Conservation (phyloP, 164 flowering plant species). For the Taxillus chinensis region DNA sequence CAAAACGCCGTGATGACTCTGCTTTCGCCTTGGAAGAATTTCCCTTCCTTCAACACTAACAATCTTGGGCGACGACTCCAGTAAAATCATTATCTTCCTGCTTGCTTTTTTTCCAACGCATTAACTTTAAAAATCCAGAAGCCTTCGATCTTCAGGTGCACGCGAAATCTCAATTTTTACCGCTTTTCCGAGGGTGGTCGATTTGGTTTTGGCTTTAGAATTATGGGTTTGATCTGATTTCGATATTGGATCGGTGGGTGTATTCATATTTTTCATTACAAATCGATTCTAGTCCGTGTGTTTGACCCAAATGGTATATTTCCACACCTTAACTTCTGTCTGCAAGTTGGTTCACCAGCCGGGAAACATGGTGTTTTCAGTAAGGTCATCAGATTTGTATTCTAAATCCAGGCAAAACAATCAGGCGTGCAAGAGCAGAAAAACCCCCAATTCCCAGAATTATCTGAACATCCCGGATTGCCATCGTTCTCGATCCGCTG, state of each 20-base stretch:
- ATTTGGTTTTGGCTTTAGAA: conserved; percentile 12
- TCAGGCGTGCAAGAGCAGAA: conserved; percentile 22
- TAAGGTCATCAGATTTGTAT: conserved; percentile 15
- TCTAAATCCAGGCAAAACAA: conserved; percentile 25
- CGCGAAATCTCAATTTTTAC: not conserved
- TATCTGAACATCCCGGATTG: conserved; percentile 32
- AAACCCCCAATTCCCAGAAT: conserved; percentile 20
- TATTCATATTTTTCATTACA: not conserved
- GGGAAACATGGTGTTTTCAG: conserved; percentile 24
- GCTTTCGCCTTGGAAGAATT: too few relatives aligned
- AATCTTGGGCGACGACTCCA: too few relatives aligned
- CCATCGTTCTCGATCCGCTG: conserved; percentile 47
- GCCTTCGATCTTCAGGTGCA: conserved; percentile 7
- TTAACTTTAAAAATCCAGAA: too few relatives aligned
- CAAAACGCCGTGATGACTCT: too few relatives aligned
- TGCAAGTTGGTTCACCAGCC: conserved; percentile 34
- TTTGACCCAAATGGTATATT: conserved; percentile 34
- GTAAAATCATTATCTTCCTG: too few relatives aligned
- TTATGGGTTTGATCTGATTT: conserved; percentile 15
- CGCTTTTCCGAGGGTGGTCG: conserved; percentile 13
- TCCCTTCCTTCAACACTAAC: too few relatives aligned
- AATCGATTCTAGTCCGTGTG: conserved; percentile 10
- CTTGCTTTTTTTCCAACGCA: too few relatives aligned
- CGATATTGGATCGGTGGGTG: not conserved
- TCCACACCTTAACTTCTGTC: conserved; percentile 37